Conservation (phyloP, 805 yeast genomes). For the Kregervanrija fluxuum region DNA sequence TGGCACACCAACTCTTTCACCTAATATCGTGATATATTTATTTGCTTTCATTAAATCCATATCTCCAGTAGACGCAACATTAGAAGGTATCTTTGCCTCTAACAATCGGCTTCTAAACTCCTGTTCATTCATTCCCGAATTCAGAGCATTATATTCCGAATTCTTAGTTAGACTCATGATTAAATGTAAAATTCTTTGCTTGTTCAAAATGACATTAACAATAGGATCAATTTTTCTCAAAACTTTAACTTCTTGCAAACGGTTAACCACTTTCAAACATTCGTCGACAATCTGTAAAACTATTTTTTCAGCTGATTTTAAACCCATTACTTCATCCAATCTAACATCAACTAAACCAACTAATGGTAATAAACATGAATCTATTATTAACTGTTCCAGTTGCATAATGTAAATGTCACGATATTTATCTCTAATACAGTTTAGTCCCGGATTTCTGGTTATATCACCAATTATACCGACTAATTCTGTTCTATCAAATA, state of each 20-base stretch:
- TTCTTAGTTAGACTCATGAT: not conserved
- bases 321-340: not conserved
- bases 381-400: constrained; percentile 17
- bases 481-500: constrained; percentile 10
- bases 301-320: constrained; percentile 4
- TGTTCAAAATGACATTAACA: constrained; percentile 10
- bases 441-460: constrained; percentile 9
- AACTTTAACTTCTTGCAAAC: constrained; percentile 2
- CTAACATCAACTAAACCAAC: constrained; percentile 7
- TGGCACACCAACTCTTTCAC: not conserved
- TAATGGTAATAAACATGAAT: constrained; percentile 17
- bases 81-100: not conserved
- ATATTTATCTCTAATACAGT: constrained; percentile 15
- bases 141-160: not conserved
- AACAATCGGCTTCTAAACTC: no score
- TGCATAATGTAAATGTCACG: constrained; percentile 14
- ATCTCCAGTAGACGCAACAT: not conserved
- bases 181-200: constrained; percentile 3
- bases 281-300: constrained; percentile 10
- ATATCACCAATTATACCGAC: constrained; percentile 7
- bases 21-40: constrained; percentile 1
- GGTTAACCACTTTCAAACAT: constrained; percentile 9
- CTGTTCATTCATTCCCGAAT: not conserved
- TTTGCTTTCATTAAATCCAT: constrained; percentile 1
- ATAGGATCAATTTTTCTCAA: constrained; percentile 12